Conservation (phyloP, 2,329 filamentous ascomycete species). For the Epichloe coenophiala region DNA sequence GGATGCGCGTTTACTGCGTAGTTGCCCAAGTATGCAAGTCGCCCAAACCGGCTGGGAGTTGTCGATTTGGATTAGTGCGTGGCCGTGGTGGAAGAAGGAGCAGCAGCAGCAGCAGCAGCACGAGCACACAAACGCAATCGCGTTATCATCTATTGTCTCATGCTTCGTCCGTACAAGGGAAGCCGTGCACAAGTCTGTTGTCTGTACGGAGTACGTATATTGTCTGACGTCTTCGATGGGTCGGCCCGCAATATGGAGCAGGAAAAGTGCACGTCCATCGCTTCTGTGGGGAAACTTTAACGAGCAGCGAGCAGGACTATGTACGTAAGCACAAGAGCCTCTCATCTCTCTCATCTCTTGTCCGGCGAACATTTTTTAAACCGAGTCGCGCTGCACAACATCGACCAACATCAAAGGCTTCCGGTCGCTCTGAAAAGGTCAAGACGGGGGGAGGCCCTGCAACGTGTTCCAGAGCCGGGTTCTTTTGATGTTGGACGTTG, state of each 20-base stretch:
- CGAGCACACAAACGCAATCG: too few species aligned
- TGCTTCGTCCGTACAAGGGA: not conserved
- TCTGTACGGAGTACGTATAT: not conserved
- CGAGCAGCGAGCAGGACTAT: not conserved
- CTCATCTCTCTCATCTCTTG: not conserved
- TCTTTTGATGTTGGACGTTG: not conserved
- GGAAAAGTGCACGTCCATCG: not conserved
- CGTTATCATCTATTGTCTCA: not conserved
- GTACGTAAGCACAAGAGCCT: not conserved
- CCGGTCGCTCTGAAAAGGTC: not conserved
- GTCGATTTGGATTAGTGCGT: not conserved
- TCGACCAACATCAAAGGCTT: not conserved
- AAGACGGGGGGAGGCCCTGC: not conserved
- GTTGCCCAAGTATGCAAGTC: not conserved
- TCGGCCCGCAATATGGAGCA: not conserved
- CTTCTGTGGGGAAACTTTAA: not conserved
- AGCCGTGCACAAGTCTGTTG: not conserved
- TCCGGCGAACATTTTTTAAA: not conserved
- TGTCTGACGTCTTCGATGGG: not conserved
- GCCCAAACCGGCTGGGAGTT: not conserved
- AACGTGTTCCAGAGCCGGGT: not conserved
- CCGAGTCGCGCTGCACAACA: not conserved
- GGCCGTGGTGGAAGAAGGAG: not conserved
- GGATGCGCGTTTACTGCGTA: too few species aligned
- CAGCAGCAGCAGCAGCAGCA: too few species aligned